Percentiles rank a stretch among this genome's conserved stretches.
phyloP scores from a whole-genome alignment of 371 early-diverging fungal genomes.

The Rhizopus sp. region DNA sequence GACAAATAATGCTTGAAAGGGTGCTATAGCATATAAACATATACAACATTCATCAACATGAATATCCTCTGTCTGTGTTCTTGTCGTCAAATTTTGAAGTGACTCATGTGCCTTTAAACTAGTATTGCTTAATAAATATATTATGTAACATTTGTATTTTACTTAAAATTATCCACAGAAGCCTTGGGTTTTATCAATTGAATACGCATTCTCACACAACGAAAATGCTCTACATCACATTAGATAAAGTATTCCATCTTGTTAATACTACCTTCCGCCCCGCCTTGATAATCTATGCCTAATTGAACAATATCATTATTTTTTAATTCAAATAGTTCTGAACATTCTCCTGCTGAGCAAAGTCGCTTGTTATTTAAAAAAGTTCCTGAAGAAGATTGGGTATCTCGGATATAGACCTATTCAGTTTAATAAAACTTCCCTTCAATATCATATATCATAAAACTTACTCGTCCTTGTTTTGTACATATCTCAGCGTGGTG shows the following conservation, averaged over 20 bases:
- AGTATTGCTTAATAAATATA: background rate
- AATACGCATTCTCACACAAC: slow-evolving; percentile 78
- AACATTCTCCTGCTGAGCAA: slow-evolving; percentile 81
- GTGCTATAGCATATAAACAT: slow-evolving; percentile 86
- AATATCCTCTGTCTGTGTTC: slow-evolving; percentile 9
- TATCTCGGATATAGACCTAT: slow-evolving; percentile 87
- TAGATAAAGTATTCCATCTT: background rate
- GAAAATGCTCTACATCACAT: slow-evolving; percentile 50
- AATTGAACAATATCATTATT: slow-evolving; percentile 92
- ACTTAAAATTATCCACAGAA: slow-evolving; percentile 47
- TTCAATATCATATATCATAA: background rate
- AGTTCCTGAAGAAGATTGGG: slow-evolving; percentile 93
- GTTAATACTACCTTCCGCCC: slow-evolving; percentile 66
- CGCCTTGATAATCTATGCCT: slow-evolving; percentile 95
- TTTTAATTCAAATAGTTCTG: slow-evolving; percentile 73
- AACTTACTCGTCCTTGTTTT: slow-evolving; percentile 45
- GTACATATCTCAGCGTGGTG: slow-evolving; percentile 80
- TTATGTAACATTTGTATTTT: background rate
- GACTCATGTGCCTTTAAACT: slow-evolving; percentile 19
- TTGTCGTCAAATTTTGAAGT: slow-evolving; percentile 17
- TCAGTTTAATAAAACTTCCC: background rate
- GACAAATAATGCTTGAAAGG: slow-evolving; percentile 93
- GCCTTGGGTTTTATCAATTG: slow-evolving; percentile 63
- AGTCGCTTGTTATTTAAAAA: slow-evolving; percentile 91
- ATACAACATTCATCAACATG: slow-evolving; percentile 87